Conservation (phyloP, 2,329 filamentous ascomycete species). For the Byssochlamys sp. region DNA sequence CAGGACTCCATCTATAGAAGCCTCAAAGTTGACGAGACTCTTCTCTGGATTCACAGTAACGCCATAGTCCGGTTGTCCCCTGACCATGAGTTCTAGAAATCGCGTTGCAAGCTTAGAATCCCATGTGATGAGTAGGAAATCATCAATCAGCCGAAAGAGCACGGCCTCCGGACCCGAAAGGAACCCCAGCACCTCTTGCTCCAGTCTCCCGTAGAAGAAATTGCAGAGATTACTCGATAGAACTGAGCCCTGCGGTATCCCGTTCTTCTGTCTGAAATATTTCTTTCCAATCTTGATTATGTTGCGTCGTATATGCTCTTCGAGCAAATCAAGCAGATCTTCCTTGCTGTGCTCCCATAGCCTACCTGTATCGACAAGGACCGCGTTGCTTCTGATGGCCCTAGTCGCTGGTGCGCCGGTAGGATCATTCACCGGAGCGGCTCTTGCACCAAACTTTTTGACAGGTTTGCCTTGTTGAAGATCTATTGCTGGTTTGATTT, state of each 20-base stretch:
- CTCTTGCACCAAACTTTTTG: slow-evolving; percentile 46
- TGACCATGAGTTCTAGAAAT: slow-evolving; percentile 74
- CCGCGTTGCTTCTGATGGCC: slow-evolving; percentile 49
- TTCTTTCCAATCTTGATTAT: slow-evolving; percentile 81
- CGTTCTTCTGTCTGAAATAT: slow-evolving; percentile 74
- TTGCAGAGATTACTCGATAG: slow-evolving; percentile 82
- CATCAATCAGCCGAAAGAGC: slow-evolving; percentile 76
- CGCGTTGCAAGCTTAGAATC: slow-evolving; percentile 54
- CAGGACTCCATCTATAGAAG: slow-evolving; percentile 44
- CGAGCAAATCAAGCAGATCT: slow-evolving; percentile 59
- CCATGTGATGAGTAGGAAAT: slow-evolving; percentile 80
- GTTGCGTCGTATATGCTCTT: slow-evolving; percentile 73
- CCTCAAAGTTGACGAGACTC: slow-evolving; percentile 74
- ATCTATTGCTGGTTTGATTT: slow-evolving; percentile 48
- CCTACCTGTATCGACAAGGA: slow-evolving; percentile 65
- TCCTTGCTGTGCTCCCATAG: slow-evolving; percentile 49
- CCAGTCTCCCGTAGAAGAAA: slow-evolving; percentile 88
- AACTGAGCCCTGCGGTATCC: slow-evolving; percentile 88
- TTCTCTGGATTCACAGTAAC: slow-evolving; percentile 68
- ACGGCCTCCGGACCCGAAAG: slow-evolving; percentile 52
- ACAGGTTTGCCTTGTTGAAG: slow-evolving; percentile 15
- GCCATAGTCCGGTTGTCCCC: slow-evolving; percentile 68
- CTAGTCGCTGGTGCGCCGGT: slow-evolving; percentile 37
- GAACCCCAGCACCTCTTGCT: slow-evolving; percentile 60
- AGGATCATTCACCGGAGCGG: slow-evolving; percentile 36